Evolutionary conservation across 345 rosid genomes (phyloP), one percentile per base, ranked within the genome.

Genomic region (Punica granatum): DNA sequence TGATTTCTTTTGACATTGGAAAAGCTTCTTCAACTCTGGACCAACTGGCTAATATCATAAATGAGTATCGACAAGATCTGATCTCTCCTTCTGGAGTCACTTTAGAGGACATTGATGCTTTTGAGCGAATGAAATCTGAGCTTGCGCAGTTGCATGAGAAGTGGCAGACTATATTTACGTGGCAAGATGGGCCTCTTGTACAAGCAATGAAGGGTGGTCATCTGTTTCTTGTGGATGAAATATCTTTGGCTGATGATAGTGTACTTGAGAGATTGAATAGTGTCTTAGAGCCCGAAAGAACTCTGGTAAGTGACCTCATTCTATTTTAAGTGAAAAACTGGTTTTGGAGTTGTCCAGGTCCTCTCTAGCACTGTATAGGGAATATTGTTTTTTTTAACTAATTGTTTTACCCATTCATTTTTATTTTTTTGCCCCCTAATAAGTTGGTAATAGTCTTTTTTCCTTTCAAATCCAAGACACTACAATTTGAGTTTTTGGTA

Each of bases 141-240:
- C 90, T 90, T 56, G 68, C 61, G 75, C 73, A 70, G 84, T 82
- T 89, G 68, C 78, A 88, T 73, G 85, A 79, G 65, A 83, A 79
- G 73, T 93, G 98, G 98, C 86, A 85, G 63, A 71, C 88, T 51
- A 88, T 93, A 65, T 93, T 93, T 79, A 78, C 76, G 65, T 93
- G 98, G 98, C 96, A 90, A 80, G 98, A 90, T 84, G 98, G 98
- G 23, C 94, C 98, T 67, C 92, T 93, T 63, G 96, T 93, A 73
- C 82, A 87, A 77, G 89, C 97, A 23, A 93, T 93, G 98, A 89
- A 79, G 80, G 77, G 82, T 71, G 95, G 98, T 67, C 86, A 88
- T 77, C 75, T 93, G 25, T 77, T 93, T 78, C 97, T 93, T 66
- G 78, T 86, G 68, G 98, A 93, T 86, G 98, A 93, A 81, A 93